Percentiles rank a stretch among this genome's conserved stretches.
These are phyloP conservation scores for Craspedostauros australis DNA, from an alignment of 108 stramenopile genomes.

Conservation along the genomic window DNA sequence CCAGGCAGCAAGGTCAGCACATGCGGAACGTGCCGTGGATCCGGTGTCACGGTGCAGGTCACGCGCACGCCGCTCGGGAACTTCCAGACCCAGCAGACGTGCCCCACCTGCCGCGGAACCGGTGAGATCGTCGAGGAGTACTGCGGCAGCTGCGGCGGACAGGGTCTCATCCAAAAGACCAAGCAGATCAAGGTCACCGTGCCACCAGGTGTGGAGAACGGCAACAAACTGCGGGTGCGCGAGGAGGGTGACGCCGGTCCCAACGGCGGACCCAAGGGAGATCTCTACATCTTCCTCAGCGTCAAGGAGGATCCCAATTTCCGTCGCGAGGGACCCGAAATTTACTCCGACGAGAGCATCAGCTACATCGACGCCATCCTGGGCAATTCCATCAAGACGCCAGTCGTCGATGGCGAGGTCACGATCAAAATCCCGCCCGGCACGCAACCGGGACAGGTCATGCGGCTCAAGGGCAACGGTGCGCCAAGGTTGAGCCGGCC, in stretches of 20 bases:
- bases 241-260: slow-evolving; percentile 95
- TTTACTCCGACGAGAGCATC: slow-evolving; percentile 84
- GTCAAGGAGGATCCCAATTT: slow-evolving; percentile 89
- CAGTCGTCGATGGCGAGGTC: slow-evolving; percentile 92
- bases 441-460: slow-evolving; percentile 94
- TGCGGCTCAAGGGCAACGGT: slow-evolving; percentile 90
- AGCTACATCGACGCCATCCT: slow-evolving; percentile 93
- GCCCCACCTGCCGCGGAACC: slow-evolving; percentile 89
- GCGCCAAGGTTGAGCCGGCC: slow-evolving; percentile 82
- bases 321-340: slow-evolving; percentile 91
- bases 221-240: slow-evolving; percentile 92
- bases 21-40: slow-evolving; percentile 81
- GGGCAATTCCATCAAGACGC: slow-evolving; percentile 85
- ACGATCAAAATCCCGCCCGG: slow-evolving; percentile 96
- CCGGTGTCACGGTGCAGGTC: slow-evolving; percentile 89
- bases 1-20: slow-evolving; percentile 75
- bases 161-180: slow-evolving; percentile 87
- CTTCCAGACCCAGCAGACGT: slow-evolving; percentile 94
- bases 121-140: slow-evolving; percentile 91
- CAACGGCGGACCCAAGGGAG: slow-evolving; percentile 90
- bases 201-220: slow-evolving; percentile 94
- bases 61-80: slow-evolving; percentile 93
- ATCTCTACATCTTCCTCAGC: slow-evolving; percentile 93
- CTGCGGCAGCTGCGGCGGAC: slow-evolving; percentile 90
- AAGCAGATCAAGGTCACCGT: slow-evolving; percentile 96